Evolutionary conservation across 805 yeast species (phyloP).

Genomic region (Blastobotrys parvus): DNA sequence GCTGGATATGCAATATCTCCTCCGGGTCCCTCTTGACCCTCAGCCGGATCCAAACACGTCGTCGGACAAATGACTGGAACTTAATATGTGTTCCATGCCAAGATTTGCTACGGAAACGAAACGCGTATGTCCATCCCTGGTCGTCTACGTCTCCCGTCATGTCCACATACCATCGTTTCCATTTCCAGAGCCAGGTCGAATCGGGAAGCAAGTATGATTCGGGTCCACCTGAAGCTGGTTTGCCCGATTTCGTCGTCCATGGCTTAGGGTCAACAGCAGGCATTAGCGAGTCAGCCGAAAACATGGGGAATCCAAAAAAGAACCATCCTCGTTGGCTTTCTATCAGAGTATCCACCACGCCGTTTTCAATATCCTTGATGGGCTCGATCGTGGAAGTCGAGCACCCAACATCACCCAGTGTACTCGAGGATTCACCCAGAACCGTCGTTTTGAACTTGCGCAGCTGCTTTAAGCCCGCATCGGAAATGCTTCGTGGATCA

Average conservation of each 20-base stretch:
- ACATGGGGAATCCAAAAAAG: constrained; percentile 31
- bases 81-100: constrained; percentile 58
- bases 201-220: constrained; percentile 40
- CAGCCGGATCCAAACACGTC: constrained; percentile 55
- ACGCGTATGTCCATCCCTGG: constrained; percentile 75
- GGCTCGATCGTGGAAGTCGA: too few species aligned
- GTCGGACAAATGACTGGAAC: constrained; percentile 54
- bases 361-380: neutral
- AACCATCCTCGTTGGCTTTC: constrained; percentile 37
- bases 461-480: too few species aligned
- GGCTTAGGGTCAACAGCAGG: constrained; percentile 31
- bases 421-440: too few species aligned
- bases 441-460: too few species aligned
- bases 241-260: constrained; percentile 28
- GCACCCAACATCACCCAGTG: too few species aligned
- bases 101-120: constrained; percentile 35
- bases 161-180: constrained; percentile 66
- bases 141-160: constrained; percentile 69
- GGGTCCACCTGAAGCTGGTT: constrained; percentile 25
- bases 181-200: constrained; percentile 55
- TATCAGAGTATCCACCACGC: constrained; percentile 26
- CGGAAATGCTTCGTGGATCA: too few species aligned
- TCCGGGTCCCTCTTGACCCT: constrained; percentile 6
- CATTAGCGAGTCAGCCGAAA: constrained; percentile 28
- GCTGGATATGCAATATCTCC: neutral